phyloP scores from a whole-genome alignment of 108 stramenopile genomes.

The Pseudonitzschia pungens region DNA sequence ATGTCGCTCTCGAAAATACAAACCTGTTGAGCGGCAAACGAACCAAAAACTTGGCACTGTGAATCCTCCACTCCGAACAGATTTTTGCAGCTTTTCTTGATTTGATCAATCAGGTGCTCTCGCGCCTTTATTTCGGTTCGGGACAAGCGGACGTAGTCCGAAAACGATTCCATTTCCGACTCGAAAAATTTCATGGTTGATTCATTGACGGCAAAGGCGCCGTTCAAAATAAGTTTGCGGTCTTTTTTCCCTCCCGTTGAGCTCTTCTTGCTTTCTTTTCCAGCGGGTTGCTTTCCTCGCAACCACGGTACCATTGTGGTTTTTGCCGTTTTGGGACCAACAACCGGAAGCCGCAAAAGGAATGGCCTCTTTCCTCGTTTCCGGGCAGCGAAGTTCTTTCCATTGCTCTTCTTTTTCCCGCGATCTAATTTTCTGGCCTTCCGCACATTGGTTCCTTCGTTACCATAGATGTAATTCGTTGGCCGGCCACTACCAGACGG shows the following conservation, averaged over 20 bases:
- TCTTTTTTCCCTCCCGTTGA: background rate
- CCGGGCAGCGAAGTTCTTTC: background rate
- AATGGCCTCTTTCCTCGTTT: background rate
- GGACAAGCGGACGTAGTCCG: conserved; percentile 58
- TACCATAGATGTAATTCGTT: conserved; percentile 5
- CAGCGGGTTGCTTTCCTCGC: background rate
- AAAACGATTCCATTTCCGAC: conserved; percentile 59
- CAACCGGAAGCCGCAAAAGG: background rate
- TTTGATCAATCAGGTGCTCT: conserved; percentile 38
- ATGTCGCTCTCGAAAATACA: conserved; percentile 77
- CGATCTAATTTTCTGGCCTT: background rate
- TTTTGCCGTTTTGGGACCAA: background rate
- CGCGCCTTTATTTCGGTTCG: conserved; percentile 51
- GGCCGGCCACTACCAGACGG: background rate
- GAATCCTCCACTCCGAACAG: conserved; percentile 15
- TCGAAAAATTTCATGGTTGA: conserved; percentile 33
- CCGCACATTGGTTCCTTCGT: background rate
- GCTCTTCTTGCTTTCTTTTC: background rate
- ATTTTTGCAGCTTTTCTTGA: conserved; percentile 29
- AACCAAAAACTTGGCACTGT: conserved; percentile 61
- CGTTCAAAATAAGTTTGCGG: conserved; percentile 13
- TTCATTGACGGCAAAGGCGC: conserved; percentile 6
- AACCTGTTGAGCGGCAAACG: conserved; percentile 64
- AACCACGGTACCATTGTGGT: conserved; percentile 4
- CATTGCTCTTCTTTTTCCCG: background rate